Conservation (phyloP, 2,329 filamentous ascomycete species). For the Diaporthe batatas region DNA sequence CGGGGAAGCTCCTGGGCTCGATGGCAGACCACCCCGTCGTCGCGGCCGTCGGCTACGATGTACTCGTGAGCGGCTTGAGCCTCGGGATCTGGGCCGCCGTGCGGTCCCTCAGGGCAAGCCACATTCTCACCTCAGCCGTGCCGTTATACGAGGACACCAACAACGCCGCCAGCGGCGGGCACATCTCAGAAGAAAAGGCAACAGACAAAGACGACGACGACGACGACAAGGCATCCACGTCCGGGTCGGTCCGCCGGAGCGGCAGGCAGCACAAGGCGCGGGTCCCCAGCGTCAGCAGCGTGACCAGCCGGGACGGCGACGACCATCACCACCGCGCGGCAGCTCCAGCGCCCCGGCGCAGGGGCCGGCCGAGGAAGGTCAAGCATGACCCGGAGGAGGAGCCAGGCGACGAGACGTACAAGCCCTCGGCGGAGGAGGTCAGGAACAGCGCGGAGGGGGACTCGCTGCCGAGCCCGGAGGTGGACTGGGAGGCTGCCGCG, state of each 20-base stretch:
- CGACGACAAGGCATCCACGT: background rate
- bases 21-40: conserved; percentile 70
- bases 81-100: conserved; percentile 71
- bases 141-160: conserved; percentile 48
- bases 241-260: conserved; percentile 43
- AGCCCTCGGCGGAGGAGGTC: conserved; percentile 52
- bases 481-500: conserved; percentile 62
- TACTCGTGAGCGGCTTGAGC: conserved; percentile 66
- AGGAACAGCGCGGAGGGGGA: conserved; percentile 56
- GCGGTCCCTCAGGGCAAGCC: conserved; percentile 62
- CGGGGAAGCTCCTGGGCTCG: conserved; percentile 62
- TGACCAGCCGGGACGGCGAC: conserved; percentile 34
- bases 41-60: conserved; percentile 69
- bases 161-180: background rate
- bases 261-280: conserved; percentile 33
- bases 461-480: conserved; percentile 54
- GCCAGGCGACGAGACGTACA: conserved; percentile 53
- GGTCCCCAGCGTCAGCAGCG: conserved; percentile 21
- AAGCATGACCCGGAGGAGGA: conserved; percentile 46
- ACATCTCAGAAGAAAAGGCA: conserved; percentile 23
- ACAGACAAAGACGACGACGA: background rate
- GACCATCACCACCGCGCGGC: conserved; percentile 24
- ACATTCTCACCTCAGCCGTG: conserved; percentile 59
- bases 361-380: conserved; percentile 48
- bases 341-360: conserved; percentile 42